Evolutionary conservation across 805 yeast genomes (phyloP).

Genomic region (Candida sonorensis): DNA sequence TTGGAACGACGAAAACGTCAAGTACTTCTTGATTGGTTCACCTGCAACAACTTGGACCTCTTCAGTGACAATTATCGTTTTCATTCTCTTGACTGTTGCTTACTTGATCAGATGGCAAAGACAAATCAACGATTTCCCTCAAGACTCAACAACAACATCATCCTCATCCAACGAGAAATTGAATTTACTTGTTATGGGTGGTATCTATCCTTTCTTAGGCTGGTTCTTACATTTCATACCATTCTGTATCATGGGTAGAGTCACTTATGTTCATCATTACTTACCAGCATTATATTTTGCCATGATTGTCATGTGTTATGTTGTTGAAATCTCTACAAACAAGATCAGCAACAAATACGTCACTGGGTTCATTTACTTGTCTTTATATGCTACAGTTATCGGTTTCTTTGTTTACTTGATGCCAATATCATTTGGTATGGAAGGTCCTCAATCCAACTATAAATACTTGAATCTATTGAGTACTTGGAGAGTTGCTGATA

Average conservation of each 20-base stretch:
- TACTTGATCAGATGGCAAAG: constrained; percentile 75
- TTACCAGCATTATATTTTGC: constrained; percentile 95
- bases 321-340: constrained; percentile 36
- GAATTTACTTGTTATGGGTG: constrained; percentile 46
- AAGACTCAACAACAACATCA: constrained; percentile 20
- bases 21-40: constrained; percentile 67
- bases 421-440: constrained; percentile 80
- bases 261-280: constrained; percentile 94
- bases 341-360: constrained; percentile 16
- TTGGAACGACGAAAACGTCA: constrained; percentile 54
- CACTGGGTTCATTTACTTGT: constrained; percentile 32
- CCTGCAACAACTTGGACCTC: constrained; percentile 79
- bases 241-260: constrained; percentile 90
- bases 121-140: constrained; percentile 57
- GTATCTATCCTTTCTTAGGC: constrained; percentile 79
- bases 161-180: too few relatives aligned
- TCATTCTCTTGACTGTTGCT: constrained; percentile 38
- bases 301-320: constrained; percentile 63
- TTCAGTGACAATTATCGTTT: constrained; percentile 47
- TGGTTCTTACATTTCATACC: constrained; percentile 90
- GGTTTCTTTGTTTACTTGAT: constrained; percentile 54
- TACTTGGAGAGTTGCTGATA: constrained; percentile 42
- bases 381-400: constrained; percentile 43
- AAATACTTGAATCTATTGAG: constrained; percentile 45
- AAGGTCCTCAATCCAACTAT: constrained; percentile 42